Base-by-base conservation (phyloP, 2,329 filamentous ascomycete genomes). In the Calonectria naviculata region DNA sequence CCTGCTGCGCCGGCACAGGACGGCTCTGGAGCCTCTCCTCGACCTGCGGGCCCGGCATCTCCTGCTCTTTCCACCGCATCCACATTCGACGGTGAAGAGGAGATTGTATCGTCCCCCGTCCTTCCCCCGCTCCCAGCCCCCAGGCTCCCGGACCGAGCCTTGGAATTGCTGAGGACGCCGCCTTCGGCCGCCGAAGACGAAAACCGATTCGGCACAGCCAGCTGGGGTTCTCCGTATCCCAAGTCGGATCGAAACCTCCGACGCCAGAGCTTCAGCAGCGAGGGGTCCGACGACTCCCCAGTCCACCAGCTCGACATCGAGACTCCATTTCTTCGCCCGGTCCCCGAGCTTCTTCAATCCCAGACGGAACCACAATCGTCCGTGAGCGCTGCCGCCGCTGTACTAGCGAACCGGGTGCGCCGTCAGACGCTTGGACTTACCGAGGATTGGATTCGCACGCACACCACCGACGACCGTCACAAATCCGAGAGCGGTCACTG, bases 201-300 rank as follows among this genome's bases (percentile, higher is more conserved):
- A 62, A 80, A 78, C 47, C 83, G 82, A 69, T 91, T 89, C 81
- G 87, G 88, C 71, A 97, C 94, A 56, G 93, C 95, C 60, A 95
- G 93, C 81, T 98, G 95, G 95, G 95, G 95, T 68, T 98, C 95
- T 65, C 95, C 95, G 26, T 98, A 98, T 84, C 92, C 93, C 67
- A 89, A 88, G 72, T 89, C 92, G 44, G 93, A 89, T 68, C 82
- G 81, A 76, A 83, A 87, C 71, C 84, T 88, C 66, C 87, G 87
- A 64, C 84, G 83, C 65, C 83, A 85, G 72, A 90, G 89, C 76
- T 85, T 87, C 74, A 89, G 88, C 79, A 92, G 90, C 81, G 90
- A 88, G 76, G 83, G 83, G 69, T 92, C 89, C 3, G 89, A 91
- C 77, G 89, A 90, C 72, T 89, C 87, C 52, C 90, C 88, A 0